phyloP scores from a whole-genome alignment of 75 land plant species.

The Sequoiadendron giganteum region DNA sequence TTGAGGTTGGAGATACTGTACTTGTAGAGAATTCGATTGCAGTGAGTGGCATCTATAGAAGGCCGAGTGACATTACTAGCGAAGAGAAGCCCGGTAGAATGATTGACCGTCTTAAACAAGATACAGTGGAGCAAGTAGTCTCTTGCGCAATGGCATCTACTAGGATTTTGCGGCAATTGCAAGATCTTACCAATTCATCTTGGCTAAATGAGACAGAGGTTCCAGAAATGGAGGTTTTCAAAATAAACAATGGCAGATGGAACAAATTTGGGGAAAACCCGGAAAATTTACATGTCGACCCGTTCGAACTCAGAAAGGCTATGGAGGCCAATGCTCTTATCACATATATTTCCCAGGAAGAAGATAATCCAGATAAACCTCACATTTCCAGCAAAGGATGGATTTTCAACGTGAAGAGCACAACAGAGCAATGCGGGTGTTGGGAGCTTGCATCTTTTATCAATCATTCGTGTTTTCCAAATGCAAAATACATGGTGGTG shows the following conservation, averaged over 20 bases:
- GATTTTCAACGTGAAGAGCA: too few species aligned
- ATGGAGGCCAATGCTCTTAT: neutral
- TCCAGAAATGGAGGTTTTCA: neutral
- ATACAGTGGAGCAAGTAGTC: neutral
- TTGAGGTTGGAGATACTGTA: neutral
- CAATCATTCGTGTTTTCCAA: slow-evolving; percentile 19
- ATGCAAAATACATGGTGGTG: slow-evolving; percentile 4
- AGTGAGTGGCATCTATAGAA: neutral
- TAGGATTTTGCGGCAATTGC: neutral
- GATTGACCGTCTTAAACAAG: neutral
- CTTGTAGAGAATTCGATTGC: slow-evolving; percentile 12
- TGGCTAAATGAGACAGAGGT: neutral
- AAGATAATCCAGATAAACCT: neutral
- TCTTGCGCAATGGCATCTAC: neutral
- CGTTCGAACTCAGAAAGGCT: neutral
- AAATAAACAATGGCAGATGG: neutral
- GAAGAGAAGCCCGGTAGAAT: too few species aligned
- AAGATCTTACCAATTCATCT: neutral
- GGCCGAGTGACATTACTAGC: neutral
- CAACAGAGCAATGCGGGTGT: neutral
- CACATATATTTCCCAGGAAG: neutral
- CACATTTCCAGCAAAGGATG: neutral
- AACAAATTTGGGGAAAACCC: neutral
- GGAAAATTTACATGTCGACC: neutral
- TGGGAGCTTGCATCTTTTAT: slow-evolving; percentile 19